Evolutionary conservation across 1,284 basidiomycete genomes (phyloP).

Genomic region (Ustilago curta): DNA sequence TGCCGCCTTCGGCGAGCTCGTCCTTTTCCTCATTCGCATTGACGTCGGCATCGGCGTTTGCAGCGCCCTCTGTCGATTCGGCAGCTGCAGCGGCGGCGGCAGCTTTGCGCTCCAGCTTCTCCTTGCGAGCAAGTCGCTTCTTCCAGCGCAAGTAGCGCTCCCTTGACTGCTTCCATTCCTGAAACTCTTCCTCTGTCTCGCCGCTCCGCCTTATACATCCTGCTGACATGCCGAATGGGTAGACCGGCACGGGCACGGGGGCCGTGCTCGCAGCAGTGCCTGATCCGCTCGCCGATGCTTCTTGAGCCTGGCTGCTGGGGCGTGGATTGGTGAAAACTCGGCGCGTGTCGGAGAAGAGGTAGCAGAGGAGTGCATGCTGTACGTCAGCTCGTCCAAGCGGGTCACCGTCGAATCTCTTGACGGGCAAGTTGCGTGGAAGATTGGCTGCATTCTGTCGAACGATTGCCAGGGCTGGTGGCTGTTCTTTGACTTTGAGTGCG

Average conservation of each 20-base stretch:
- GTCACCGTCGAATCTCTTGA: slow-evolving; percentile 67
- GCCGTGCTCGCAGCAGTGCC: slow-evolving; percentile 19
- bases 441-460: slow-evolving; percentile 40
- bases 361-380: slow-evolving; percentile 83
- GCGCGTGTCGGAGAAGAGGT: slow-evolving; percentile 79
- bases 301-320: slow-evolving; percentile 31
- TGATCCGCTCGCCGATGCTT: slow-evolving; percentile 31
- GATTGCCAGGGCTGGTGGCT: slow-evolving; percentile 28
- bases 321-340: slow-evolving; percentile 79
- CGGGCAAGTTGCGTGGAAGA: slow-evolving; percentile 63
- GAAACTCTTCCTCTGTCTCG: slow-evolving; percentile 55
- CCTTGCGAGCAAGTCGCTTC: slow-evolving; percentile 33
- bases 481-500: slow-evolving; percentile 10
- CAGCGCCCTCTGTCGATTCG: slow-evolving; percentile 12
- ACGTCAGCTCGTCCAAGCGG: slow-evolving; percentile 74
- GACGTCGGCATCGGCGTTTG: slow-evolving; percentile 15
- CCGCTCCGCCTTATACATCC: slow-evolving; percentile 58
- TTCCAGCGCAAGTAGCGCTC: slow-evolving; percentile 44
- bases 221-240: slow-evolving; percentile 62
- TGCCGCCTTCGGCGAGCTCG: slow-evolving; percentile 44
- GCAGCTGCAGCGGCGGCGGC: slow-evolving; percentile 33
- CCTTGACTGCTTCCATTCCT: slow-evolving; percentile 41
- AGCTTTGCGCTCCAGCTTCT: slow-evolving; percentile 42
- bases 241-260: slow-evolving; percentile 55
- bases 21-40: slow-evolving; percentile 45